phyloP scores from a whole-genome alignment of 495 filamentous ascomycete species.

The Tuber microsphaerosporum region DNA sequence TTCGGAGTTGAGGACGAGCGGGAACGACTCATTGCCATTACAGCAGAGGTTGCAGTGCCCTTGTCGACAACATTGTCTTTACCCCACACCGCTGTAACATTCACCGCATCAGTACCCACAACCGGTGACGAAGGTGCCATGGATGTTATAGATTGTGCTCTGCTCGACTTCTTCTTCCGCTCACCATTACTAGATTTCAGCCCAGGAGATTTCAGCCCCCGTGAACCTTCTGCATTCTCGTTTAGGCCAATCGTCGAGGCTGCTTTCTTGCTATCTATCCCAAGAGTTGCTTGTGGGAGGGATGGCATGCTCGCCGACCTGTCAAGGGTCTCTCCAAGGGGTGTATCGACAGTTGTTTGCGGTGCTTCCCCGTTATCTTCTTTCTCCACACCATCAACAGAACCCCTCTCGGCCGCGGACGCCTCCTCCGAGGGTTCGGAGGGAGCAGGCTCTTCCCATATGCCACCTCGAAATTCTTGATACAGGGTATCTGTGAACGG shows the following conservation, averaged over 20 bases:
- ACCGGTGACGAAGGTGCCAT: conserved; percentile 37
- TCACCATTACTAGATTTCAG: conserved; percentile 31
- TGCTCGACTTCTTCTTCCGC: conserved; percentile 28
- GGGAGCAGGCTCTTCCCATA: conserved; percentile 57
- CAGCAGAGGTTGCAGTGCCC: conserved; percentile 23
- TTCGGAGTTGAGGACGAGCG: conserved; percentile 35
- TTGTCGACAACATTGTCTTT: conserved; percentile 34
- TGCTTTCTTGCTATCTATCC: conserved; percentile 24
- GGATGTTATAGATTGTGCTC: conserved; percentile 33
- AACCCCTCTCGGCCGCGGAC: conserved; percentile 45
- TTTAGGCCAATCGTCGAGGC: conserved; percentile 43
- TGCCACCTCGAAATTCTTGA: conserved; percentile 75
- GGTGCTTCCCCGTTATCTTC: conserved; percentile 42
- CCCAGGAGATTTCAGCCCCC: conserved; percentile 24
- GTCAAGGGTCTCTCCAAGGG: conserved; percentile 20
- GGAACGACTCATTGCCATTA: conserved; percentile 37
- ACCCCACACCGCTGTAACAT: conserved; percentile 37
- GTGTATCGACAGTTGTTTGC: conserved; percentile 6
- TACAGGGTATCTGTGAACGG: conserved; percentile 74
- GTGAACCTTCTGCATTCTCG: conserved; percentile 50
- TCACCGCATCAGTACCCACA: conserved; percentile 39
- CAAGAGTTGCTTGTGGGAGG: conserved; percentile 11
- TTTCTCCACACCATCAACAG: conserved; percentile 55
- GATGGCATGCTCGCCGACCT: conserved; percentile 27
- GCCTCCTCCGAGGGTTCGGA: conserved; percentile 36